Evolutionary conservation across 2,329 filamentous ascomycete genomes (phyloP), one percentile per base, ranked within the genome.

Genomic region (Emergomyces pasteurianus): DNA sequence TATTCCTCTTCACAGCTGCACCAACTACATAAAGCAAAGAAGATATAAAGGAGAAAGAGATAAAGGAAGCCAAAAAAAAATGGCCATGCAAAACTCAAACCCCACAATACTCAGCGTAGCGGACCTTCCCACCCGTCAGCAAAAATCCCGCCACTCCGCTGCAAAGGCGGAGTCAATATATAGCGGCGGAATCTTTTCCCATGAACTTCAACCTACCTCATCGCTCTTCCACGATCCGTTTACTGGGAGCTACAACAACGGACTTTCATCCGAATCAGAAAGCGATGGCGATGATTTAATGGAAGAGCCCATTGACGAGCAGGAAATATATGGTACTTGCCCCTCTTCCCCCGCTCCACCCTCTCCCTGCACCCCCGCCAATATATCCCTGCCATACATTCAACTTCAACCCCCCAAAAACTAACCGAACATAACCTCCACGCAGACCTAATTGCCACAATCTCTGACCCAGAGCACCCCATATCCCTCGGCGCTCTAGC

Each of bases 381-480:
- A n/a, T n/a, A n/a, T n/a, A n/a, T n/a, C n/a, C n/a, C n/a, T n/a
- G n/a, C n/a, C n/a, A n/a, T n/a, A n/a, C n/a, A n/a, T n/a, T 7
- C 23, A 52, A 67, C 67, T 38, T 18, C 12, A 65, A 36, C 23
- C 66, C 58, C 64, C 75, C 78, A 65, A 77, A 68, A 77, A 68
- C 67, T 54, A 71, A 67, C 70, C 65, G 65, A 65, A 36, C 14
- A n/a, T 6, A 18, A 16, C 26, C 10, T 49, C 47, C 56, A 23
- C 58, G 59, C 65, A 94, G 92, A 99, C 78, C 82, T 99, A 63
- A 94, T 99, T 68, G 90, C 91, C 65, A 88, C 89, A 67, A 96
- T 99, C 70, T 92, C 90, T 28, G 94, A 99, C 74, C 94, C 94
- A 1, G 94, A 99, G 77, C 94, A 99, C 72, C 94, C 94, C 43